Percentiles rank a stretch among this genome's conserved stretches.
phyloP scores from a whole-genome alignment of 306 rosid species.

The Lathyrus tuberosus region DNA sequence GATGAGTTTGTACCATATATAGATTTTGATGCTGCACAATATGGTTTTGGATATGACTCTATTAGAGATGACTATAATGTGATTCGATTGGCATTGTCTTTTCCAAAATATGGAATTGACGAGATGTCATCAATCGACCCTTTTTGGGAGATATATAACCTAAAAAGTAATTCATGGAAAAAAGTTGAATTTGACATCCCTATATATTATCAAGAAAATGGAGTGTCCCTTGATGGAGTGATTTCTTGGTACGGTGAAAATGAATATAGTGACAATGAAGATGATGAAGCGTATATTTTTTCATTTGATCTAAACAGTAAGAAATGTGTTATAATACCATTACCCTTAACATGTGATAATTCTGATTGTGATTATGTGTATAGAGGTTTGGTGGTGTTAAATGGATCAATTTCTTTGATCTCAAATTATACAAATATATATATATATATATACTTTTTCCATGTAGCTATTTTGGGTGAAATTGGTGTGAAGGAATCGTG shows the following conservation, averaged over 20 bases:
- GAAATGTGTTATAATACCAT: not conserved
- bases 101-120: not conserved
- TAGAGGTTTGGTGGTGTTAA: not conserved
- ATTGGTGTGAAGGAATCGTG: not conserved
- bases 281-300: not conserved
- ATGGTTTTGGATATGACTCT: not conserved
- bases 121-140: not conserved
- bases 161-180: too few relatives aligned
- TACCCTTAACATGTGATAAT: not conserved
- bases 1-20: not conserved
- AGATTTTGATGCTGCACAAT: too few relatives aligned
- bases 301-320: not conserved
- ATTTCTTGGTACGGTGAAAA: not conserved
- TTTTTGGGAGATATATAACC: not conserved
- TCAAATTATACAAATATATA: not conserved
- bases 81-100: not conserved
- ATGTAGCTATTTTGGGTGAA: not conserved
- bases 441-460: too few relatives aligned
- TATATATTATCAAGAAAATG: not conserved
- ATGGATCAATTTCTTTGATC: not conserved
- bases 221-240: not conserved
- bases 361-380: not conserved
- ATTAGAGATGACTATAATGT: not conserved
- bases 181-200: not conserved
- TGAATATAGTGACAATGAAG: not conserved